Conservation (phyloP, 495 filamentous ascomycete genomes). For the Lophiotrema nucula region DNA sequence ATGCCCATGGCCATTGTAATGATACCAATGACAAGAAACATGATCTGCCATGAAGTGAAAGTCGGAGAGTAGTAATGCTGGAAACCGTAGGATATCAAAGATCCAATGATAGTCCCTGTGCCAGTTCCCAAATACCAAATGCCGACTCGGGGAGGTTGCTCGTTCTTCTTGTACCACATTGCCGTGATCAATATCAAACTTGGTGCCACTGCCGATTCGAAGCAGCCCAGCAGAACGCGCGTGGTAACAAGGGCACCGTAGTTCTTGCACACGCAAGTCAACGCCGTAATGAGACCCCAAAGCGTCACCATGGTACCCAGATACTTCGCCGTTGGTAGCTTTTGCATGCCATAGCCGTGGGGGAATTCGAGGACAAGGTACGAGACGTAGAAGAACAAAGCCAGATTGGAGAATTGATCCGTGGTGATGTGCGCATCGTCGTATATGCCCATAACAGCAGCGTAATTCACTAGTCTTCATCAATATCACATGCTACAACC, state of each 20-base stretch:
- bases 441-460: constrained; percentile 36
- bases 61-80: constrained; percentile 14
- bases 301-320: constrained; percentile 58
- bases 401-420: constrained; percentile 64
- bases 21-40: constrained; percentile 12
- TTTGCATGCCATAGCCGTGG: constrained; percentile 54
- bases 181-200: constrained; percentile 37
- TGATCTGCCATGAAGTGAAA: constrained; percentile 10
- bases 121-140: constrained; percentile 52
- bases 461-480: neutral
- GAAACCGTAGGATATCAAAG: constrained; percentile 25
- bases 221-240: constrained; percentile 56
- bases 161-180: constrained; percentile 54
- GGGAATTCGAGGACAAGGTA: constrained; percentile 50
- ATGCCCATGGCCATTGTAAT: constrained; percentile 4
- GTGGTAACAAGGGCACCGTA: constrained; percentile 55
- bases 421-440: constrained; percentile 53
- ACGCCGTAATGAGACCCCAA: constrained; percentile 61
- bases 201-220: constrained; percentile 51
- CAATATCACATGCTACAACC: too few species aligned
- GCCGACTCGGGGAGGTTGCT: constrained; percentile 59
- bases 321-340: constrained; percentile 57
- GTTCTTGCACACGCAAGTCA: constrained; percentile 51
- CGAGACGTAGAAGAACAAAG: constrained; percentile 75
- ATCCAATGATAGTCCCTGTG: constrained; percentile 35